Percentiles rank a stretch among this genome's conserved stretches.
Evolutionary conservation across 2,329 filamentous ascomycete species (phyloP).

Genomic region (Neophaeococcomyces aloes): DNA sequence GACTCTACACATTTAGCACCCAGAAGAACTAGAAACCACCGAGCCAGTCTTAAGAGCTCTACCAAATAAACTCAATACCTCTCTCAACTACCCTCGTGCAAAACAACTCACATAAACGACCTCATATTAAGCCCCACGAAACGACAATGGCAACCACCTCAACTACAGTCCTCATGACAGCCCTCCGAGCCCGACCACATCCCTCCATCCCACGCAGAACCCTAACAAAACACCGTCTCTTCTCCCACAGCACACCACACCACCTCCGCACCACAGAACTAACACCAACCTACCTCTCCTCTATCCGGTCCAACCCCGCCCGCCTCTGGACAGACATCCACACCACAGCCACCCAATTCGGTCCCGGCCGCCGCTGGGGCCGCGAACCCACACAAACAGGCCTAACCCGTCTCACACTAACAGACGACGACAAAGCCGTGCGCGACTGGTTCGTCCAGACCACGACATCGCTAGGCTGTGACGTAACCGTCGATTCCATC

Average conservation of each 20-base stretch:
- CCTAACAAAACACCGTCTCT: too few species aligned
- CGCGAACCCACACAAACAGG: constrained; percentile 44
- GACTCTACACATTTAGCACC: too few species aligned
- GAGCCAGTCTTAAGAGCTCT: too few species aligned
- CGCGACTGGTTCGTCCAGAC: constrained; percentile 66
- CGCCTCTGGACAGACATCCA: constrained; percentile 8
- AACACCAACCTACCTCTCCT: background rate
- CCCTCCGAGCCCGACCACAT: too few species aligned
- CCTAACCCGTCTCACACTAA: constrained; percentile 65
- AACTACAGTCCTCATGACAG: too few species aligned
- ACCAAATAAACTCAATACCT: too few species aligned
- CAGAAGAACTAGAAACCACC: too few species aligned
- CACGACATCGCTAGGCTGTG: constrained; percentile 53
- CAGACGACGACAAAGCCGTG: constrained; percentile 58
- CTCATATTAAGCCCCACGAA: too few species aligned
- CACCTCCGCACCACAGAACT: constrained; percentile 8
- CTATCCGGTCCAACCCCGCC: background rate
- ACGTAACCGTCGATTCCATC: constrained; percentile 59
- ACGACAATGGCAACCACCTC: too few species aligned
- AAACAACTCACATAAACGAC: too few species aligned
- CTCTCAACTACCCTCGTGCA: too few species aligned
- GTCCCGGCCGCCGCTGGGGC: constrained; percentile 1
- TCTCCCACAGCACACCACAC: background rate
- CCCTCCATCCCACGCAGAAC: too few species aligned
- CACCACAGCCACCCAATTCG: background rate